These are phyloP conservation scores for Kurtzmaniella quercitrusa DNA, from an alignment of 1,139 yeast genomes.

Conservation along the genomic window DNA sequence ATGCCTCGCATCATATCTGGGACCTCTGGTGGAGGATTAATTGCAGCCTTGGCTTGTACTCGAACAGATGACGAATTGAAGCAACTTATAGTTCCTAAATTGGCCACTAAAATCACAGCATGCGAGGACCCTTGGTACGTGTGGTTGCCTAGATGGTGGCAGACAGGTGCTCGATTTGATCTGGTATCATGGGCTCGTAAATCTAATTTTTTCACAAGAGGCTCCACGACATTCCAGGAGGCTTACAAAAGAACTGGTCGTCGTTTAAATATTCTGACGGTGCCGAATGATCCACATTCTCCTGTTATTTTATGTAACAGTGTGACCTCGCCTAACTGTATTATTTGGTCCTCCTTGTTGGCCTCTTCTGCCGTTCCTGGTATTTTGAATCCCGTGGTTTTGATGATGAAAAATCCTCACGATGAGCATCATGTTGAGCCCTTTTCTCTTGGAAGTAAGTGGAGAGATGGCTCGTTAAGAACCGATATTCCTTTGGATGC, in stretches of 20 bases:
- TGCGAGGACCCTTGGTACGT: slow-evolving; percentile 63
- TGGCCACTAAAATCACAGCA: slow-evolving; percentile 66
- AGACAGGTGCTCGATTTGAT: slow-evolving; percentile 78
- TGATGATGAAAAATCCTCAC: slow-evolving; percentile 63
- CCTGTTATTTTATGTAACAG: slow-evolving; percentile 78
- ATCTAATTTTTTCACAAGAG: slow-evolving; percentile 65
- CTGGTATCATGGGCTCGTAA: slow-evolving; percentile 72
- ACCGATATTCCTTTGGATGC: slow-evolving; percentile 72
- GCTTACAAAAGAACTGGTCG: slow-evolving; percentile 67
- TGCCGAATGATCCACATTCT: slow-evolving; percentile 79
- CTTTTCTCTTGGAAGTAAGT: slow-evolving; percentile 68
- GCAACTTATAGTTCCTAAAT: slow-evolving; percentile 53
- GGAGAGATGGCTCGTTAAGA: slow-evolving; percentile 72
- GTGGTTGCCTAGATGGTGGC: slow-evolving; percentile 64
- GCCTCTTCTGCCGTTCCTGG: slow-evolving; percentile 87
- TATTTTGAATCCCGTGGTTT: slow-evolving; percentile 73
- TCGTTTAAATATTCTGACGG: slow-evolving; percentile 67
- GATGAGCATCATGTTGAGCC: slow-evolving; percentile 46
- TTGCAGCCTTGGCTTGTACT: slow-evolving; percentile 71
- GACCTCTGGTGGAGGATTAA: slow-evolving; percentile 80
- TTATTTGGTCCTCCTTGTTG: slow-evolving; percentile 74
- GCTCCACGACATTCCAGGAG: slow-evolving; percentile 70
- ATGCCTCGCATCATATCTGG: slow-evolving; percentile 72
- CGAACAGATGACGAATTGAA: slow-evolving; percentile 65
- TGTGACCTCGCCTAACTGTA: slow-evolving; percentile 75